These are phyloP conservation scores for Symbiodinium pilosum DNA, from an alignment of 73 alveolate species.

Conservation along the genomic window DNA sequence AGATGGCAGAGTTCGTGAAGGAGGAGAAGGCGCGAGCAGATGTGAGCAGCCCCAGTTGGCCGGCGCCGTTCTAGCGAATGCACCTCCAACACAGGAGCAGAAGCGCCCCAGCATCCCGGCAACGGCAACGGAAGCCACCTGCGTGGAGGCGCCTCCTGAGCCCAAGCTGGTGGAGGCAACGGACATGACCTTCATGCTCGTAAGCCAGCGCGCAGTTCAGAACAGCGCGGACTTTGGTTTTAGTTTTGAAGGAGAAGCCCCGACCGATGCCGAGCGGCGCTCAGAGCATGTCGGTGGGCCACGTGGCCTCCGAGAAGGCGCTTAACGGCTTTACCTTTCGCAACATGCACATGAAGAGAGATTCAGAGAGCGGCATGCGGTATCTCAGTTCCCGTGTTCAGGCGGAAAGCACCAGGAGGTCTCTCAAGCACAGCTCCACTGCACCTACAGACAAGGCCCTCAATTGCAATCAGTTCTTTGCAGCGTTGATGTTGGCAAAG, in stretches of 20 bases:
- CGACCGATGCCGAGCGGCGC: background rate
- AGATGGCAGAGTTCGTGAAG: slow-evolving; percentile 17
- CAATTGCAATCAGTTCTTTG: background rate
- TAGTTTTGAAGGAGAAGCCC: background rate
- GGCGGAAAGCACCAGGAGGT: background rate
- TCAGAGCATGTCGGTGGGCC: slow-evolving; percentile 6
- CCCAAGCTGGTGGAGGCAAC: slow-evolving; percentile 20
- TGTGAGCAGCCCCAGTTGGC: too few relatives aligned
- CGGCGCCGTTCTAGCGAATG: background rate
- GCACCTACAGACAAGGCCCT: background rate
- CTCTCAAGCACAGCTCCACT: background rate
- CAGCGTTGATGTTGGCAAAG: background rate
- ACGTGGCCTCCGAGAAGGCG: background rate
- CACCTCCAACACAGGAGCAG: background rate
- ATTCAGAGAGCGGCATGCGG: background rate
- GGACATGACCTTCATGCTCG: too few relatives aligned
- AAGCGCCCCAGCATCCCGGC: background rate
- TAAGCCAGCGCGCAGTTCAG: too few relatives aligned
- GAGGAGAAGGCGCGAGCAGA: background rate
- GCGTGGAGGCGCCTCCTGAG: slow-evolving; percentile 8
- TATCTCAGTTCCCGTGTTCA: background rate
- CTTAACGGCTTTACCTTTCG: background rate
- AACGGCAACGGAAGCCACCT: background rate
- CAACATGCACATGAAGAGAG: background rate
- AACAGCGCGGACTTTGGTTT: too few relatives aligned